Base-by-base conservation (phyloP, 768 basidiomycete genomes). In the Auriscalpium vulgare region DNA sequence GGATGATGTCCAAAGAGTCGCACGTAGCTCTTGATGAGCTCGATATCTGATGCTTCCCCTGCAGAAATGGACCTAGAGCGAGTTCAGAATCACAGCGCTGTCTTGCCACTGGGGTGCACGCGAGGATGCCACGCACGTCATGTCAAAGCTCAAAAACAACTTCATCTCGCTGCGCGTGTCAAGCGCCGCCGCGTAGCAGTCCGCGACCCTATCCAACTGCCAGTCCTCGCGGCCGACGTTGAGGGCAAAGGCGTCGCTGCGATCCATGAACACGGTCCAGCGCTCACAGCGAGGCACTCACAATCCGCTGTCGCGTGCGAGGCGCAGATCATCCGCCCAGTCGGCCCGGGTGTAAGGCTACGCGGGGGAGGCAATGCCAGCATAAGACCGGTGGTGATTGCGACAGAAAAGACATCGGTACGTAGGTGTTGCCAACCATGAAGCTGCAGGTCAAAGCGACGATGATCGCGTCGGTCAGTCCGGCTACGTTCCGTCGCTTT, bases 181-280 rank as follows among this genome's bases (percentile, higher is more conserved):
- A 16, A 65, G 64, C 4, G 85, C 85, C 36, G 84, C 82, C 46
- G 74, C 65, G 64, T 81, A 88, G 44, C 61, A 62, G 17, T 60
- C 62, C 1, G 40, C 17, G 2, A 65, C 63, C 3, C 65, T 60
- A 7, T 51, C 55, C 19, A 37, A 53, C 45, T 67, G 67, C 67
- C 67, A 68, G 7, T 60, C 53, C 37, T 68, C 67, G 1, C 37
- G 34, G 2, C 67, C 67, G 3, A 67, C 53, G 23, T 68, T 67
- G 10, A 68, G 56, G 11, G 60, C 63, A 36, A 65, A 66, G 3
- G 55, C 65, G 35, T 66, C 65, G 38, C 65, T 66, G 21, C 14
- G 10, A 37, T 21, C 19, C 29, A 16, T 17, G 43, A 47, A 35
- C 29, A 35, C 1, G 4, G 9, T 37, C n/a, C 29, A 17, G 37